Percentiles rank a stretch among this genome's conserved stretches.
Conservation (phyloP, 371 early-diverging fungal species). For the Mucor indicus region DNA sequence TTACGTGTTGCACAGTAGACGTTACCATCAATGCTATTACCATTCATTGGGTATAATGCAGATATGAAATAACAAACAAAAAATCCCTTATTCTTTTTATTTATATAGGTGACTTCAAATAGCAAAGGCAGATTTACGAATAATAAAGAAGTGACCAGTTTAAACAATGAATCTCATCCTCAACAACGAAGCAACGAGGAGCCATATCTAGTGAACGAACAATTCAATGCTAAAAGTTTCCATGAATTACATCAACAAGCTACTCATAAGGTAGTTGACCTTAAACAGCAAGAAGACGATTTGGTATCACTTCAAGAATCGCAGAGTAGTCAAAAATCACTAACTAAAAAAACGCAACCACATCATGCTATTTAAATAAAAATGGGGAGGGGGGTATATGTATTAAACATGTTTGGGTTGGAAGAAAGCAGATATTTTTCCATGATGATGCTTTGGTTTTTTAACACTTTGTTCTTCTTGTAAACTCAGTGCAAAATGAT, state of each 20-base stretch:
- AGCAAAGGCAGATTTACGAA: no score
- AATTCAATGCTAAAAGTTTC: no score
- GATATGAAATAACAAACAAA: no score
- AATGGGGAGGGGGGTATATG: neutral
- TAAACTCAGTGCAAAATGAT: slow-evolving; percentile 45
- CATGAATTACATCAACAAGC: no score
- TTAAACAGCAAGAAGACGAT: no score
- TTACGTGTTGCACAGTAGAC: slow-evolving; percentile 55
- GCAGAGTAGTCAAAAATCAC: neutral
- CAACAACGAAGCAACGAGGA: no score
- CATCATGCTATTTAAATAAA: neutral
- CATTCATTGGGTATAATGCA: slow-evolving; percentile 55
- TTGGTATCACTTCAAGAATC: neutral
- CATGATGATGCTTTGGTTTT: neutral
- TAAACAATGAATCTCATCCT: no score
- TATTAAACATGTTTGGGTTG: neutral
- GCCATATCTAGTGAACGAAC: no score
- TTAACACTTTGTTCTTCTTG: slow-evolving; percentile 10
- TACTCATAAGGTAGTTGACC: no score
- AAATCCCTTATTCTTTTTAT: no score
- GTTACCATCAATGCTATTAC: slow-evolving; percentile 55
- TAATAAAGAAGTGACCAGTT: no score
- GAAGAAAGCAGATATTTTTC: slow-evolving; percentile 4
- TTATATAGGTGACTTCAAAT: no score
- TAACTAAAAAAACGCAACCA: neutral